Conservation (phyloP, 1,284 basidiomycete genomes). For the Dichomitus squalens region DNA sequence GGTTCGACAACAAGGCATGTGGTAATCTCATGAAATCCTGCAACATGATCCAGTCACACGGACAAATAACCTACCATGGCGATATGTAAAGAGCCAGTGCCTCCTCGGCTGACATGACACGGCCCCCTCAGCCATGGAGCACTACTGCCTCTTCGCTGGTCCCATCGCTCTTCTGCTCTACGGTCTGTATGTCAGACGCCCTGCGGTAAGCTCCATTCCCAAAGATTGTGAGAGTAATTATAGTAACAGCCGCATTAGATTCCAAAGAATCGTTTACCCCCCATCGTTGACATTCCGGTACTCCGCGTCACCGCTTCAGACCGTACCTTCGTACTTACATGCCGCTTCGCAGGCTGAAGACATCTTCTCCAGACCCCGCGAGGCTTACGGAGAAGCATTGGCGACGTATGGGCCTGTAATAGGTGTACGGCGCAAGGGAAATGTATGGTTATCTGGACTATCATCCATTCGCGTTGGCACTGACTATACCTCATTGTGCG, state of each 20-base stretch:
- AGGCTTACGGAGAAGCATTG: constrained; percentile 36
- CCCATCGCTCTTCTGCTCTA: constrained; percentile 15
- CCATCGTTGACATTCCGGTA: constrained; percentile 25
- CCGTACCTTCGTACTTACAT: not conserved
- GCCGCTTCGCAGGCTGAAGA: constrained; percentile 26
- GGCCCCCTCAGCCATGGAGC: constrained; percentile 17
- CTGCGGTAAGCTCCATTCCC: constrained; percentile 2
- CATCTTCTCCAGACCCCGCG: constrained; percentile 34
- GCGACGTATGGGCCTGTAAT: constrained; percentile 34
- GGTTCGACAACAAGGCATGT: too few relatives aligned
- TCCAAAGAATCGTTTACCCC: constrained; percentile 22
- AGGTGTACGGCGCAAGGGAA: constrained; percentile 37
- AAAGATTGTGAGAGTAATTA: not conserved
- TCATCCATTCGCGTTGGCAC: not conserved
- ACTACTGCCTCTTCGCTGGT: constrained; percentile 18
- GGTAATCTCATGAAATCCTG: not conserved
- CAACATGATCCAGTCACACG: not conserved
- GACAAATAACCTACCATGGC: not conserved
- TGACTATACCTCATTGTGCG: not conserved
- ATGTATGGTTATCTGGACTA: constrained; percentile 21
- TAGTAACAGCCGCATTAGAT: constrained; percentile 5
- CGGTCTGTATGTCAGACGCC: constrained; percentile 12
- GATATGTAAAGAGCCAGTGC: constrained; percentile 4
- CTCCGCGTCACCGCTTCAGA: too few relatives aligned
- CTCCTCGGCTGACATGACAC: not conserved